Conservation (phyloP, 169 alveolate genomes). For the Plasmodium relictum region DNA sequence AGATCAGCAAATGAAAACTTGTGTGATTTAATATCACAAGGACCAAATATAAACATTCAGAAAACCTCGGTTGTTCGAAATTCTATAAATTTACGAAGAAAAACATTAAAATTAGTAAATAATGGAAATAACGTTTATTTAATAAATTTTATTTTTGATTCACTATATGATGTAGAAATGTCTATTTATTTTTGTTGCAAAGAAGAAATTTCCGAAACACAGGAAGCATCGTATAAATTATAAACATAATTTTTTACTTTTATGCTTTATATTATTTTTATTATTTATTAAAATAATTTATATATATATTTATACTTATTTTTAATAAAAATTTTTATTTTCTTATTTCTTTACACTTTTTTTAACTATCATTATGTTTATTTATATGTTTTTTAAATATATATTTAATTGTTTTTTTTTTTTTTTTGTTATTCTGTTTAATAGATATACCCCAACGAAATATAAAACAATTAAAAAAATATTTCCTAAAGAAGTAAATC, state of each 20-base stretch:
- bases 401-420: background rate
- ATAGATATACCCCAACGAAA: constrained; percentile 42
- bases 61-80: constrained; percentile 68
- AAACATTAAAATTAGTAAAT: constrained; percentile 33
- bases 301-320: background rate
- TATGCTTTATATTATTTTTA: background rate
- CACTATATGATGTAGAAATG: constrained; percentile 70
- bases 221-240: constrained; percentile 18
- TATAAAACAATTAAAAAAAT: constrained; percentile 37
- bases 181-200: constrained; percentile 59
- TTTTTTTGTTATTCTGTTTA: background rate
- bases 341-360: background rate
- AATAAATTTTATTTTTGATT: constrained; percentile 69
- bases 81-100: constrained; percentile 43
- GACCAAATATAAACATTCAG: constrained; percentile 69
- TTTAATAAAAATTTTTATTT: background rate
- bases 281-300: background rate
- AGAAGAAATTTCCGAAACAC: constrained; percentile 32
- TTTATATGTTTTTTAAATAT: background rate
- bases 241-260: background rate
- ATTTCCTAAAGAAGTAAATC: constrained; percentile 39
- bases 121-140: constrained; percentile 35
- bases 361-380: background rate
- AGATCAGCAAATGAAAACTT: constrained; percentile 26
- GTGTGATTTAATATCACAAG: constrained; percentile 44